Evolutionary conservation across 1,139 yeast species (phyloP), one percentile per base, ranked within the genome.

Genomic region (Pichia sp.): DNA sequence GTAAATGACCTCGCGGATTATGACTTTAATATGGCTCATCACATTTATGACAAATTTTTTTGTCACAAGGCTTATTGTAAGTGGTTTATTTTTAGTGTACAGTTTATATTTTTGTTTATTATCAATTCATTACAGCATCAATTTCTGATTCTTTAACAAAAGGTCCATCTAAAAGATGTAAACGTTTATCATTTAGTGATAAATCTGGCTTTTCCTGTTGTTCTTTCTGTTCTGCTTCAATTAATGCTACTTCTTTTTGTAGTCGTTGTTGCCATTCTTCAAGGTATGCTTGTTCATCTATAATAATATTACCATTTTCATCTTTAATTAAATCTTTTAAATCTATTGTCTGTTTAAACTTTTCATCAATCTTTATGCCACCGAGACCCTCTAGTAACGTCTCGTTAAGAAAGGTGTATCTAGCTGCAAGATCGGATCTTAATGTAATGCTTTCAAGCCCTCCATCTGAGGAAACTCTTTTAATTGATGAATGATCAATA

Each of bases 401-500:
- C 45, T 64, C 68, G 38, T 63, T 63, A 29, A 61, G 58, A 32
- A 64, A 51, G 2, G 61, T 51, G 46, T 58, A 66, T 40, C 64
- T 58, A 8, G 68, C 58, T 1, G 66, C 67, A 18, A 64, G 49
- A 47, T 62, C 63, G 1, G 67, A 60, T 43, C 66, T 58, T 35
- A 66, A 46, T 2, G 69, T 62, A 4, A 64, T 52, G 18, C 57
- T 54, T 25, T 62, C 58, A 18, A 63, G 44, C 0, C 58, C 62
- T 10, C 54, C 61, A 6, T 53, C 55, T 7, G 51, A 46, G 1
- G 58, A 55, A 7, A 53, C 54, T 27, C 60, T 50, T 38, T 53
- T 57, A 18, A 60, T 54, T 3, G 61, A 51, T 3, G 60, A 50
- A 8, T 58, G 58, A 31, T 58, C 62, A n/a, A 49, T 52, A 18